Evolutionary conservation across 768 basidiomycete genomes (phyloP), one percentile per base, ranked within the genome.

Genomic region (Leccinum barrowsii): DNA sequence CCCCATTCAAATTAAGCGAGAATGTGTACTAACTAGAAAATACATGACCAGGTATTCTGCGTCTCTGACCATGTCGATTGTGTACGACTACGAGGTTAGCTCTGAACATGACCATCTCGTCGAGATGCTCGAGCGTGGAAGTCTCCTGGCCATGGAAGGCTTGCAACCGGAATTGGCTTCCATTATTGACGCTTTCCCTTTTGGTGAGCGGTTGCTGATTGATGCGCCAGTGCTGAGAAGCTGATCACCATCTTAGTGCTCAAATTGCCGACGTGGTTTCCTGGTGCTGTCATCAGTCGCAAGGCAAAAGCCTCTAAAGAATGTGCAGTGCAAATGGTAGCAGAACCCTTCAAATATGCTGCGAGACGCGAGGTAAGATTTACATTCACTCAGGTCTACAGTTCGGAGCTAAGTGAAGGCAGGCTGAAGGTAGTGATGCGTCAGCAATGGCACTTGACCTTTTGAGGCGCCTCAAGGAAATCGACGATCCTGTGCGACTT

Each of bases 41-140:
- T 4, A 30, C 24, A 7, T 4, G 7, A 50, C 5, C 37, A 76
- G 76, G 54, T 63, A 69, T 42, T 66, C 75, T 8, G 71, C 75
- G 13, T 67, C 75, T 1, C 70, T 77, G 2, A 68, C 78, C 44
- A 65, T 80, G 56, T 71, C 74, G 15, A 67, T 80, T 13, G 70
- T 75, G 13, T 81, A 81, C 44, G 80, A 77, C 19, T 68, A 73
- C 13, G 62, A 73, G 5, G 69, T 78, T 7, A 70, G 70, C 15
- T 65, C 74, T 7, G 59, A 69, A 32, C 70, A 71, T 1, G 78
- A 79, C 50, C 66, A 69, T 32, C 74, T 77, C 58, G 71, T 80
- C 12, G 59, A 73, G 8, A 60, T 78, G 4, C 73, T 77, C 5
- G 73, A 78, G 37, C 64, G 67, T 11, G 76, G 76, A 5, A 42